Evolutionary conservation across 768 basidiomycete genomes (phyloP).

Genomic region (Macrolepiota fuliginosa): DNA sequence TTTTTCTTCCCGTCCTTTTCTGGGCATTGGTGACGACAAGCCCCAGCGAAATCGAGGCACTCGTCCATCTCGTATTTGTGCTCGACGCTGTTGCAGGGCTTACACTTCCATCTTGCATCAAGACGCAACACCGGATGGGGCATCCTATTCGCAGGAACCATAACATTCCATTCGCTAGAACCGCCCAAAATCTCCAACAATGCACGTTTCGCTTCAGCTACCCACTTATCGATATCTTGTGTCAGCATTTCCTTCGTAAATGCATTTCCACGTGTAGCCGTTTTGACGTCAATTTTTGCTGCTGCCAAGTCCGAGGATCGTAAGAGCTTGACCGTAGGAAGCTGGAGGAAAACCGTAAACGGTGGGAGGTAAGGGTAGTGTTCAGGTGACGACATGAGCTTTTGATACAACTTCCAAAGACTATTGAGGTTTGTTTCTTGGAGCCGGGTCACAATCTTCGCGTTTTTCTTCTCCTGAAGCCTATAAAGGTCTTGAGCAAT

Average conservation of each 20-base stretch:
- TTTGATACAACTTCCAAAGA: conserved; percentile 42
- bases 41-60: conserved; percentile 56
- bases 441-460: conserved; percentile 20
- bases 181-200: conserved; percentile 49
- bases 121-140: conserved; percentile 58
- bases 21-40: conserved; percentile 59
- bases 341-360: conserved; percentile 43
- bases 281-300: conserved; percentile 7
- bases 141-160: conserved; percentile 32
- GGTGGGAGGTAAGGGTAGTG: conserved; percentile 36
- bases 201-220: conserved; percentile 35
- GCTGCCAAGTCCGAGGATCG: conserved; percentile 23
- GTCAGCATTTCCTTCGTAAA: conserved; percentile 22
- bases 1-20: conserved; percentile 25
- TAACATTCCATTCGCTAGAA: conserved; percentile 44
- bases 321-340: conserved; percentile 42
- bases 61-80: conserved; percentile 31
- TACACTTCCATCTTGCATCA: conserved; percentile 60
- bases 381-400: conserved; percentile 35
- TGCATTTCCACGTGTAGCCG: conserved; percentile 16
- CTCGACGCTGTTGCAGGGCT: conserved; percentile 39
- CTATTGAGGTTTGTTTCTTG: conserved; percentile 28
- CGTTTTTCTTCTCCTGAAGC: conserved; percentile 20
- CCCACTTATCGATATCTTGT: conserved; percentile 48
- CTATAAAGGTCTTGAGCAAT: conserved; percentile 26